Evolutionary conservation across 768 basidiomycete genomes (phyloP).

Genomic region (Crassisporium funariophilum): DNA sequence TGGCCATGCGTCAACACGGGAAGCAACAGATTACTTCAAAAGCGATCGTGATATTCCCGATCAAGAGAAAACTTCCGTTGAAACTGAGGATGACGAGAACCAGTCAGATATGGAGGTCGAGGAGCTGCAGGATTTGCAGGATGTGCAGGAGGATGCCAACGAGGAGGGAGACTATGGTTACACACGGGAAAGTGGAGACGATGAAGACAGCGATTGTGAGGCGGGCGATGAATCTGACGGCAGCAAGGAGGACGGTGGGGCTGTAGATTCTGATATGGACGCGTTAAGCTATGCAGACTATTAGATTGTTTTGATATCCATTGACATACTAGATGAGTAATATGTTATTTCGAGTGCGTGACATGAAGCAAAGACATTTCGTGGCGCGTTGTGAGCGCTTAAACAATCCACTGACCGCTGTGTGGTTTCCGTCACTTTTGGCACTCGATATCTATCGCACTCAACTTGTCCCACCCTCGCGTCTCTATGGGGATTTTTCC

Average conservation of each 20-base stretch:
- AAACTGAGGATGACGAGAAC: neutral
- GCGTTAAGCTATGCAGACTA: neutral
- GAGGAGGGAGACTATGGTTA: neutral
- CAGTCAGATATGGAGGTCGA: neutral
- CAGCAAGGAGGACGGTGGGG: neutral
- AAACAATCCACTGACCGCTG: no score
- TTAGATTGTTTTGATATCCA: neutral
- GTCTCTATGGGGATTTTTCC: no score
- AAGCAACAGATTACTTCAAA: neutral
- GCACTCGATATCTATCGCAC: no score
- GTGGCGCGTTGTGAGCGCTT: no score
- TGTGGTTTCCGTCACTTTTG: no score
- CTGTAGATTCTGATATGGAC: neutral
- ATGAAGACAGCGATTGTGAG: neutral
- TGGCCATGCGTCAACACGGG: constrained; percentile 9
- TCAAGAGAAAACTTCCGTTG: neutral
- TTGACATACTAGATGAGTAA: no score
- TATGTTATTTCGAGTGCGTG: no score
- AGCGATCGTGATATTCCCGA: constrained; percentile 2
- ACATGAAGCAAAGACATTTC: no score
- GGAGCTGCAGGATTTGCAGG: neutral
- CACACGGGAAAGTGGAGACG: neutral
- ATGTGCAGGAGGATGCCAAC: neutral
- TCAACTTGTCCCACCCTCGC: no score
- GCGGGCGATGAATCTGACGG: neutral